phyloP scores from a whole-genome alignment of 805 yeast genomes.

The Kodamaea kakaduensis region DNA sequence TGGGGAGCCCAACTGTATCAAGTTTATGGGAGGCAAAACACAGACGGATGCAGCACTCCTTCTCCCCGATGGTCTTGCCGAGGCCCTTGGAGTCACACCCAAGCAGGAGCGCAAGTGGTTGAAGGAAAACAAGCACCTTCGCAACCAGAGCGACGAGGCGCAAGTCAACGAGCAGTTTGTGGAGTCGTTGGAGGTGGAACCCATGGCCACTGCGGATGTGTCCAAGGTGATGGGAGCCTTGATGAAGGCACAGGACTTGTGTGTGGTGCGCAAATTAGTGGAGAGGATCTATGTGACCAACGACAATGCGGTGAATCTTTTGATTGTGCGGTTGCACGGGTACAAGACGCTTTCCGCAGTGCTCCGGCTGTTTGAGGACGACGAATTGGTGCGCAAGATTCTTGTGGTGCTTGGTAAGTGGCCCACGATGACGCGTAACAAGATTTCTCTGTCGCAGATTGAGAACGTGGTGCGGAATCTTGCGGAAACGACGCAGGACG shows the following conservation, averaged over 20 bases:
- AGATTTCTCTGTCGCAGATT: slow-evolving; percentile 69
- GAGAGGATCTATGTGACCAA: slow-evolving; percentile 58
- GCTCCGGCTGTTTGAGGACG: slow-evolving; percentile 34
- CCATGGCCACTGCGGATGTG: slow-evolving; percentile 55
- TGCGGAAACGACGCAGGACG: slow-evolving; percentile 18
- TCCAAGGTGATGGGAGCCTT: slow-evolving; percentile 77
- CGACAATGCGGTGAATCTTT: slow-evolving; percentile 48
- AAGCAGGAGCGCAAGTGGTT: slow-evolving; percentile 71
- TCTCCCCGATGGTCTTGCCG: slow-evolving; percentile 77
- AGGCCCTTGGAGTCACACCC: slow-evolving; percentile 75
- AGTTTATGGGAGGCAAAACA: slow-evolving; percentile 93
- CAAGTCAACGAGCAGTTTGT: slow-evolving; percentile 65
- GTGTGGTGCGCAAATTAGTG: slow-evolving; percentile 62
- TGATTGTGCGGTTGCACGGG: slow-evolving; percentile 79
- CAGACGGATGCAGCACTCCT: slow-evolving; percentile 88
- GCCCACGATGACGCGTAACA: slow-evolving; percentile 66
- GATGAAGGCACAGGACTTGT: slow-evolving; percentile 67
- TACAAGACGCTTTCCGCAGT: slow-evolving; percentile 70
- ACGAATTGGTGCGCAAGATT: slow-evolving; percentile 42
- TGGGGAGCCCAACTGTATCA: slow-evolving; percentile 88
- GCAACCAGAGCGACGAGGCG: slow-evolving; percentile 52
- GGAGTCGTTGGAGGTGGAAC: slow-evolving; percentile 49
- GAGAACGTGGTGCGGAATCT: slow-evolving; percentile 57
- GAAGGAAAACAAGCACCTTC: slow-evolving; percentile 49
- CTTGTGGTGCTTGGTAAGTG: slow-evolving; percentile 53